Evolutionary conservation across 768 basidiomycete species (phyloP).

Genomic region (Russula ochroleuca): DNA sequence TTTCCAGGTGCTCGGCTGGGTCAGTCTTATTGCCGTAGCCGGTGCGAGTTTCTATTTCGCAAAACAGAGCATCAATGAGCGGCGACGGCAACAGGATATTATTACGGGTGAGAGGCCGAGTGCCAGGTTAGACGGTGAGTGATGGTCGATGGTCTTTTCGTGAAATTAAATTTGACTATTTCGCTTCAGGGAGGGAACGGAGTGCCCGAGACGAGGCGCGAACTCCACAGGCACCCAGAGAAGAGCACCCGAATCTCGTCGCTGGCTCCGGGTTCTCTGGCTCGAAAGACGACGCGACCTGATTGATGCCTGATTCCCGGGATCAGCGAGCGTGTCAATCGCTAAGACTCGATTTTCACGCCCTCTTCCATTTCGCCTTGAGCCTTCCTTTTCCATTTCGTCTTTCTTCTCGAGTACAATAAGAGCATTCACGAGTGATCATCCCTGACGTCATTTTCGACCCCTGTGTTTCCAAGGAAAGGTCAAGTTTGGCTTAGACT

Average conservation of each 20-base stretch:
- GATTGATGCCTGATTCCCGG: conserved; percentile 1
- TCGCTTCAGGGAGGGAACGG: conserved; percentile 15
- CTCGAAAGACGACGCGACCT: conserved; percentile 5
- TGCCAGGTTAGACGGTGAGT: conserved; percentile 36
- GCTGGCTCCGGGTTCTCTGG: not conserved
- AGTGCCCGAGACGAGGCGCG: conserved; percentile 9
- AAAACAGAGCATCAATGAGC: conserved; percentile 37
- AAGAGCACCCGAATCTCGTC: not conserved
- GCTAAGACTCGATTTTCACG: no score
- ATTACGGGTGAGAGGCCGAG: conserved; percentile 34
- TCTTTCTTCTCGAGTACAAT: not conserved
- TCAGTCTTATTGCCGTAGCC: conserved; percentile 36
- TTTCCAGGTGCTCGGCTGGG: conserved; percentile 35
- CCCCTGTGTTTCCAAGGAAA: not conserved
- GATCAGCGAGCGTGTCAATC: not conserved
- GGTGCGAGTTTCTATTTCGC: conserved; percentile 40
- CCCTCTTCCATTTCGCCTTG: not conserved
- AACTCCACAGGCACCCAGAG: conserved; percentile 6
- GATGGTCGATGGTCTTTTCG: conserved; percentile 12
- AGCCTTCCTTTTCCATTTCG: no score
- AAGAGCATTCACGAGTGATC: not conserved
- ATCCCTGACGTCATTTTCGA: not conserved
- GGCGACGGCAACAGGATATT: conserved; percentile 34
- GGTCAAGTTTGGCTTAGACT: no score
- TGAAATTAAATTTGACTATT: no score